Percentiles rank a stretch among this genome's conserved stretches.
Conservation (phyloP, 768 basidiomycete species). For the Clavulina sp. region DNA sequence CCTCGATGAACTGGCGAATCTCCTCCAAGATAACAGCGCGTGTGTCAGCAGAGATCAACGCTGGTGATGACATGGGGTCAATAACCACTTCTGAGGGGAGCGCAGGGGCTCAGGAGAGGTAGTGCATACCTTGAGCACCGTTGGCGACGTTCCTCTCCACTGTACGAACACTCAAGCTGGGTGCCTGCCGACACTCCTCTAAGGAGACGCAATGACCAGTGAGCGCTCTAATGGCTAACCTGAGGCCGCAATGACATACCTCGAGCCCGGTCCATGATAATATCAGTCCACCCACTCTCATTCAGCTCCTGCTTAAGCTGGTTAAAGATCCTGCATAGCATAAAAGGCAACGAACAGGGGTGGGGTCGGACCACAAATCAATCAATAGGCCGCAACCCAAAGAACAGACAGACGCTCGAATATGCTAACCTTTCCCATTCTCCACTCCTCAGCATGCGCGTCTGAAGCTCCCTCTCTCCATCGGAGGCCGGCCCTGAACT, state of each 20-base stretch:
- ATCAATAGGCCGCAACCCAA: too few relatives aligned
- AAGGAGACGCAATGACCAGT: not conserved
- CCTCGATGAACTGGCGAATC: conserved; percentile 2
- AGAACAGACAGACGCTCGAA: too few relatives aligned
- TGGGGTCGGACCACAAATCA: too few relatives aligned
- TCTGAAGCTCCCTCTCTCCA: too few relatives aligned
- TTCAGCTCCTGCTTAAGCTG: not conserved
- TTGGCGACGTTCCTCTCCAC: not conserved
- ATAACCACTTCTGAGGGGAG: too few relatives aligned
- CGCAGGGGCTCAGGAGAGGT: too few relatives aligned
- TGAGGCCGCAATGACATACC: not conserved
- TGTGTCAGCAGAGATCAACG: not conserved
- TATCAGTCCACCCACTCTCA: conserved; percentile 4
- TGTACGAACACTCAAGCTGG: not conserved
- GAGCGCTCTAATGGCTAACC: not conserved
- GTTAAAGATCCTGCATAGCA: too few relatives aligned
- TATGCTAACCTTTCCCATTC: too few relatives aligned
- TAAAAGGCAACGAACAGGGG: too few relatives aligned
- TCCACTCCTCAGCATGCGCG: too few relatives aligned
- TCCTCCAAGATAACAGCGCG: not conserved
- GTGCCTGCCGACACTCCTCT: not conserved
- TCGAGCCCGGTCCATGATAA: not conserved
- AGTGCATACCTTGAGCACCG: not conserved
- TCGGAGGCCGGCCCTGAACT: too few relatives aligned
- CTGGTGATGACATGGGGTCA: not conserved